Evolutionary conservation across 2,329 filamentous ascomycete genomes (phyloP), one percentile per base, ranked within the genome.

Genomic region (Eurotiales sp.): DNA sequence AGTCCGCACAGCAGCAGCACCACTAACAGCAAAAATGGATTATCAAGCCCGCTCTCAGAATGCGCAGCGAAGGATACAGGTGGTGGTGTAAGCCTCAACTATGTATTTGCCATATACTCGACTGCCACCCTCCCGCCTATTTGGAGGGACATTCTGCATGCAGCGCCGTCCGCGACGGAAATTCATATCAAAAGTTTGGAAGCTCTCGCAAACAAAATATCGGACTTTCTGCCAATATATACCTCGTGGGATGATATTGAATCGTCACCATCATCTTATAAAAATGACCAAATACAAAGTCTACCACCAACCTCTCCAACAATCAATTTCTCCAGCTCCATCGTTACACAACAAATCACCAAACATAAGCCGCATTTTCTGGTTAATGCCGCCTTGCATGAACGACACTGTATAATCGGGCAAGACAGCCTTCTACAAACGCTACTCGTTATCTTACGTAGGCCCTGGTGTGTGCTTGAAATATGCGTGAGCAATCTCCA

Each of bases 401-500:
- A n/a, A 5, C 17, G 32, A n/a, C 53, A 55, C 21, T 55, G 53
- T 41, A 46, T 55, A 10, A 53, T 55, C 17, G 53, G 53, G 12
- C 44, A 46, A 11, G 32, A 11, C 15, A 50, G 36, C 22, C 17
- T n/a, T 2, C 42, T 12, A 1, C 39, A 55, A 29, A 46, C 53
- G 10, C 30, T 55, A 10, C 30, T 55, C 11, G 41, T 29, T 8
- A 8, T 41, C 10, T 40, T 55, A 17, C 50, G 45, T 21, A 32
- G 53, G 14, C 53, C 53, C 8, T 55, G 53, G 53, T 55, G 53
- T 15, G 53, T 55, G 7, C 46, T 55, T 14, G 53, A 55, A 17
- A 49, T 55, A 11, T 53, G 53, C 15, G 32, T 50, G 23, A 52
- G 43, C 17, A 34, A 37, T n/a, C n/a, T 22, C 10, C 30, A 17